Evolutionary conservation across 2,329 filamentous ascomycete species (phyloP), one percentile per base, ranked within the genome.

Genomic region (Sphaerulina vaccinii): DNA sequence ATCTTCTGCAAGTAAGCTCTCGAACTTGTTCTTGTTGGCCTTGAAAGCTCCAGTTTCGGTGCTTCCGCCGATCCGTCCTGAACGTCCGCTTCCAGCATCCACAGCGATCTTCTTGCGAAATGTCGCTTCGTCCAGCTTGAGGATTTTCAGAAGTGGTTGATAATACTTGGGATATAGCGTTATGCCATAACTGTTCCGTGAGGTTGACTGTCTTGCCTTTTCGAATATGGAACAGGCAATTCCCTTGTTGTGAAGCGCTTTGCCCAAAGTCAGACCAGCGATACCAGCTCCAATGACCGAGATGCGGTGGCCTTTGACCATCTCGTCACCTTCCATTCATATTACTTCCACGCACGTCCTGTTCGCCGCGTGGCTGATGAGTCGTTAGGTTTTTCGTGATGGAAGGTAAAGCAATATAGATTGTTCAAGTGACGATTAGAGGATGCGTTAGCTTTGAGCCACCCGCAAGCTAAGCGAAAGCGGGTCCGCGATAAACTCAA

Each of bases 211-310:
- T 3, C 59, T 42, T 21, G 59, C 63, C 48, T 65, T 65, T 39
- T 74, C 71, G 49, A 68, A 71, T 8, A 75, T 37, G n/a, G 64
- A 54, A 5, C 57, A 54, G 15, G 51, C 55, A 29, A 73, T 70
- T 9, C 65, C 66, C 35, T 44, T 48, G 8, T 65, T 54, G 8
- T 60, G 62, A 5, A 75, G 65, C 51, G 62, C 67, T 37, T 65
- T 66, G 6, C 62, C 67, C 1, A 78, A 64, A 0, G 70, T 69
- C 9, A 77, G 66, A 4, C 75, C 75, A 10, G 71, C 68, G 13
- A 77, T 65, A 5, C 75, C 76, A 11, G 73, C 74, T 9, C 75
- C 75, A 39, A 77, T 59, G 33, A 78, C 70, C 18, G 62, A 66
- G 50, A 67, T 75, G 47, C 38, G 32, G 22, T 50, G 38, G 8